These are phyloP conservation scores for Fusarium camptoceras DNA, from an alignment of 2,329 filamentous ascomycete species.

Conservation along the genomic window DNA sequence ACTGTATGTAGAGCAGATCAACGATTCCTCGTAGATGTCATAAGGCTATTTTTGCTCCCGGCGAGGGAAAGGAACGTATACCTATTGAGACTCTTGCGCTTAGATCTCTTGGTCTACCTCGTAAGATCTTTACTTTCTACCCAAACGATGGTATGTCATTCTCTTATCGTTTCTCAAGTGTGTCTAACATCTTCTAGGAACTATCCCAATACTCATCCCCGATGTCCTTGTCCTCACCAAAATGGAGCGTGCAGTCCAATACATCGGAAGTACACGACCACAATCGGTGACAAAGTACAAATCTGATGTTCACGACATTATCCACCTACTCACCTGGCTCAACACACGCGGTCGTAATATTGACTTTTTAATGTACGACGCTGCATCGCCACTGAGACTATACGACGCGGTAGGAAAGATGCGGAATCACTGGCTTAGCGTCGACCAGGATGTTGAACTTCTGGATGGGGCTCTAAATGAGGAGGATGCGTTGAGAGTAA, in stretches of 20 bases:
- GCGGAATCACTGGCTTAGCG: neutral
- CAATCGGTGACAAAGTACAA: neutral
- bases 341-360: neutral
- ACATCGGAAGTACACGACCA: neutral
- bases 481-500: neutral
- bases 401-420: neutral
- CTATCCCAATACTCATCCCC: neutral
- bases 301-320: neutral
- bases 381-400: rapidly evolving
- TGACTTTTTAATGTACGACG: rapidly evolving
- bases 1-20: rapidly evolving
- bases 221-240: neutral
- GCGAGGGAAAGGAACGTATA: neutral
- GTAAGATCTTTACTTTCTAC: rapidly evolving
- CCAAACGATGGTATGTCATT: neutral
- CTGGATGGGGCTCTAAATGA: neutral
- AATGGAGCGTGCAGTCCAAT: neutral
- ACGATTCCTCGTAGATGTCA: rapidly evolving
- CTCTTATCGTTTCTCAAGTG: too few species aligned
- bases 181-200: neutral
- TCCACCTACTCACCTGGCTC: neutral
- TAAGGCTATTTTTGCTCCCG: neutral
- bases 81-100: neutral
- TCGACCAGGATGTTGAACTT: rapidly evolving
- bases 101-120: neutral